Base-by-base conservation (phyloP, 108 stramenopile genomes). In the Skeletonema grethae region DNA sequence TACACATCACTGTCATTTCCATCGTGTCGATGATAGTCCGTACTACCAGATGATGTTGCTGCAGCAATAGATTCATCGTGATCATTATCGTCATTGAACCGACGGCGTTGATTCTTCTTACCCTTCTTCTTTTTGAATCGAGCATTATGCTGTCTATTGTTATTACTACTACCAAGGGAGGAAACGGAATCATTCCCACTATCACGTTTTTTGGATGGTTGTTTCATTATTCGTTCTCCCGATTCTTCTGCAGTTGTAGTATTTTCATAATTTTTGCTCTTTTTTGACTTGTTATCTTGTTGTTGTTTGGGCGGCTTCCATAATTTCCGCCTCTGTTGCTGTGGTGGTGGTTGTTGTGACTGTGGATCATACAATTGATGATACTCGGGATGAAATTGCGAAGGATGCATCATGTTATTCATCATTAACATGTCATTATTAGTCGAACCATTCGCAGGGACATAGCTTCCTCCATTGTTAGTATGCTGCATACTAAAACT, bases 41-140 rank as follows among this genome's bases (percentile, higher is more conserved):
- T 31, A 31, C 3, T 31, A 31, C 3, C 4, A 31, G 31, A 31
- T 3, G 31, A 2, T 31, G 31, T 4, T 31, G 4, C 31, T 31
- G 31, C 2, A 3, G 31, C 31, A 31, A 31, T 31, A 3, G 31
- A 7, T 7, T 28, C 20, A 59, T 57, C 35, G 7, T 50, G 31
- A 1, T 32, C 43, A 22, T 77, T 69, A 38, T 86, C 82, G 39
- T 83, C 82, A 61, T 73, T 85, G 56, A 76, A 73, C 36, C 66
- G 70, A 5, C 80, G 80, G 29, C 67, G 46, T 70, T 87, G 77
- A 38, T 85, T 86, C 64, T 86, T 80, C 39, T 86, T 88, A 46
- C 41, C 41, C 41, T 43, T 43, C 4, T 43, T 43, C 15, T 13
- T 43, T 3, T 43, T 43, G 3, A 7, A n/a, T 15, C 1, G 15